Conservation (phyloP, 495 filamentous ascomycete genomes). For the Pyrenopolyporus hunteri region DNA sequence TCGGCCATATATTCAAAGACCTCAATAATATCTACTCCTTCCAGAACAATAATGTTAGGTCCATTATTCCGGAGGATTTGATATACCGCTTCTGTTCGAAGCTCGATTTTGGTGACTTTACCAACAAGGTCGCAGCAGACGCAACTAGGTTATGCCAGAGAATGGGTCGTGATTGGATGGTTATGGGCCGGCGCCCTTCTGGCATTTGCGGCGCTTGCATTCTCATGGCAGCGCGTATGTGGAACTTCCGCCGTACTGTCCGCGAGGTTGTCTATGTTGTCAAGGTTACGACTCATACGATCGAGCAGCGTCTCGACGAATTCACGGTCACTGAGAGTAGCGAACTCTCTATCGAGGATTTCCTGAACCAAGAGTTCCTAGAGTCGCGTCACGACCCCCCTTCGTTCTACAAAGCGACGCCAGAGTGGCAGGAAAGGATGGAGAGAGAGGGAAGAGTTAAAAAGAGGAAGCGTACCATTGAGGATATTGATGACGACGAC, state of each 20-base stretch:
- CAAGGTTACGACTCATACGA: conserved; percentile 89
- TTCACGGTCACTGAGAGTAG: conserved; percentile 83
- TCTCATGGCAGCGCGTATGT: conserved; percentile 93
- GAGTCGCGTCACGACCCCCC: conserved; percentile 74
- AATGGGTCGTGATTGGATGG: conserved; percentile 97
- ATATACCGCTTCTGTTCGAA: conserved; percentile 87
- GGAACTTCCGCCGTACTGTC: conserved; percentile 91
- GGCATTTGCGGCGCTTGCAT: conserved; percentile 94
- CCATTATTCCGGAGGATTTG: conserved; percentile 80
- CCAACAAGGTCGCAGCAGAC: conserved; percentile 80
- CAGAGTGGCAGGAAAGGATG: conserved; percentile 58
- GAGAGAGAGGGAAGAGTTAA: conserved; percentile 47
- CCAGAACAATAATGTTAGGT: conserved; percentile 52
- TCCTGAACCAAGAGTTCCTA: conserved; percentile 67
- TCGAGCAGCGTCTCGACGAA: conserved; percentile 86
- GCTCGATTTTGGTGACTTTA: conserved; percentile 82
- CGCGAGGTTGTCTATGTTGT: conserved; percentile 95
- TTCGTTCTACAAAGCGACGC: conserved; percentile 70
- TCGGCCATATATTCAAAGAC: conserved; percentile 81
- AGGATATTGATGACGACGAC: conserved; percentile 45
- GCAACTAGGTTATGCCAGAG: conserved; percentile 84
- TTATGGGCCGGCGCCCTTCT: conserved; percentile 86
- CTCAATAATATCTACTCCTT: conserved; percentile 71
- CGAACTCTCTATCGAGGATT: conserved; percentile 83
- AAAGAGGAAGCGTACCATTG: conserved; percentile 51